Base-by-base conservation (phyloP, 2,329 filamentous ascomycete genomes). In the Aureobasidium zeae region DNA sequence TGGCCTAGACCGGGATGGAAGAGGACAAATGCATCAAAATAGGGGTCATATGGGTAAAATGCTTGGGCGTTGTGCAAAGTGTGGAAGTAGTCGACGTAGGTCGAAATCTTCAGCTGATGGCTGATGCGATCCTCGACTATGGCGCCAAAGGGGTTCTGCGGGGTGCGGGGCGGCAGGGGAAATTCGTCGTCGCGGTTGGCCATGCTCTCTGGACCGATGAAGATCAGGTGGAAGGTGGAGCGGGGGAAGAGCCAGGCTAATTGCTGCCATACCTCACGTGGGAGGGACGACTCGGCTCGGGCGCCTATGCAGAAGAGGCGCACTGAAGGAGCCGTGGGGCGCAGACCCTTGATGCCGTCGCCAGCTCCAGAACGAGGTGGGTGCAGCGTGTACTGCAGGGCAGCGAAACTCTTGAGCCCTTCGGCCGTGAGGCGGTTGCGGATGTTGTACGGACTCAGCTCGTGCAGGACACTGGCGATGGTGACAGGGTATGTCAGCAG, bases 1-100 rank as follows among this genome's bases (percentile, higher is more conserved):
- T 98, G 91, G 10, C 91, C 93, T 13, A 98, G 74, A 7, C 93
- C 93, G 0, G 93, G 93, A 58, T 98, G 93, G 72, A 96, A 98
- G 39, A 95, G 75, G 57, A 98, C 80, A 59, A 98, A 94, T 63
- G 85, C 91, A 69, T 98, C 91, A 63, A 98, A 94, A 68, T 98
- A 98, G 1, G 91, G 91, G 60, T 98, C 91, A 60, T 93, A 95
- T 0, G 93, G 91, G 46, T 84, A 79, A 67, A 96, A 98, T 59
- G 88, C 76, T 35, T 86, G 83, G 0, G 89, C 84, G 60, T 87
- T 79, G 67, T 98, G 89, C 54, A 98, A 77, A 2, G 86, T 96
- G 65, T 98, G 89, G 69, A 93, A 98, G 68, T 98, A 95, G 55
- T 98, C 91, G 39, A 96, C 89, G 57, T 88, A 94, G 0, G 93